Conservation (phyloP, 768 basidiomycete species). For the Calocera cornea region DNA sequence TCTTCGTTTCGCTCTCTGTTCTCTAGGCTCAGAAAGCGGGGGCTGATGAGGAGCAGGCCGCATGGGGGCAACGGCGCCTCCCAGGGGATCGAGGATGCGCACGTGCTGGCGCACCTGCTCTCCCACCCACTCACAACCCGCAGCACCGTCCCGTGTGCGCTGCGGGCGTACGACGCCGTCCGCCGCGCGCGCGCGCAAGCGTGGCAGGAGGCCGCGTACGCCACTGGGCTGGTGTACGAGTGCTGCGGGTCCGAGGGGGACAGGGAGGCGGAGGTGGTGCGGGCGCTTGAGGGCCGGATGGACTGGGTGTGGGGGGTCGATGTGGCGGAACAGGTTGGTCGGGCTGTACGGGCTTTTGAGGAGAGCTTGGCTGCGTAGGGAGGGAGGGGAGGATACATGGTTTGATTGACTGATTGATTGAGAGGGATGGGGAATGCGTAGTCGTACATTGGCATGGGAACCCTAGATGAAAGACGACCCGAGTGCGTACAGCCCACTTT, state of each 20-base stretch:
- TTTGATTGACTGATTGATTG: too few relatives aligned
- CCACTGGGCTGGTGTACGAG: conserved; percentile 19
- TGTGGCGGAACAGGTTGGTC: not conserved
- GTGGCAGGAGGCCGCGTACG: conserved; percentile 15
- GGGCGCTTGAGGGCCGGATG: not conserved
- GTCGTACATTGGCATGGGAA: not conserved
- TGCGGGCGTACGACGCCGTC: conserved; percentile 24
- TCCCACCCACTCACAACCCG: conserved; percentile 17
- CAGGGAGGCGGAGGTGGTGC: not conserved
- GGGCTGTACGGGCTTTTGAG: not conserved
- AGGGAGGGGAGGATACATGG: not conserved
- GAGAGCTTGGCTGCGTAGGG: not conserved
- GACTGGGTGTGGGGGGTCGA: not conserved
- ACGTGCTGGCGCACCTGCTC: conserved; percentile 23
- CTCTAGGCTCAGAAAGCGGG: not conserved
- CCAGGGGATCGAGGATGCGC: conserved; percentile 34
- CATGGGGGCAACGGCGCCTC: conserved; percentile 38
- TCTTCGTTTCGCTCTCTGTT: too few relatives aligned
- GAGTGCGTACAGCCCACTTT: not conserved
- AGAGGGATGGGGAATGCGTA: conserved; percentile 3
- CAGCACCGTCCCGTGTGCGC: conserved; percentile 19
- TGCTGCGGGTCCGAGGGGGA: conserved; percentile 11
- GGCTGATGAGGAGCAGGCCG: conserved; percentile 36
- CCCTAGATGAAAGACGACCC: not conserved
- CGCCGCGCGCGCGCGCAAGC: conserved; percentile 23